Evolutionary conservation across 202 grass and related monocot genomes (phyloP).

Genomic region (Setaria viridis): DNA sequence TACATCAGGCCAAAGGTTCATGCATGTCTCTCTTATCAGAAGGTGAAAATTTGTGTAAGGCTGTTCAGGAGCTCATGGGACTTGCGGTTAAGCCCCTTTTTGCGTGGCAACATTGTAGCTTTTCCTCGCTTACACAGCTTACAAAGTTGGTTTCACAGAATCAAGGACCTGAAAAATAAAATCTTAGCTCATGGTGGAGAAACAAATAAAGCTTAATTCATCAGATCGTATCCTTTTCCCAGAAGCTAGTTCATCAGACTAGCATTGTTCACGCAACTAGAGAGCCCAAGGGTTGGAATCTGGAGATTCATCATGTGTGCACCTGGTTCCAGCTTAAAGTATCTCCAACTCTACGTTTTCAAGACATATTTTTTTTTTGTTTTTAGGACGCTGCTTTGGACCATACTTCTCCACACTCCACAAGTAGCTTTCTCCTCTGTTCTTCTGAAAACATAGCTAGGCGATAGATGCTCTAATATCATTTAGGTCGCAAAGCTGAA

Average conservation of each 20-base stretch:
- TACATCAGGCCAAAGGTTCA: no score
- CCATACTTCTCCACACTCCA: neutral
- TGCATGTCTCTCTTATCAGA: no score
- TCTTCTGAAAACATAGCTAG: neutral
- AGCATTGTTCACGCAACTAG: neutral
- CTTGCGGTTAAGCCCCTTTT: no score
- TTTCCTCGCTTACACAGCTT: no score
- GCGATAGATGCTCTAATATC: neutral
- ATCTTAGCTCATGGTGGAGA: no score
- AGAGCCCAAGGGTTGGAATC: neutral
- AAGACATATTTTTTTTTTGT: neutral
- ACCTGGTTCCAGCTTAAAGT: conserved; percentile 12
- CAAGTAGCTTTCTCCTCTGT: neutral
- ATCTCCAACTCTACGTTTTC: neutral
- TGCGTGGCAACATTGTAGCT: no score
- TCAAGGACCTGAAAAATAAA: neutral
- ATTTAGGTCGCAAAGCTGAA: no score
- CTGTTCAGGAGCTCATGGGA: no score
- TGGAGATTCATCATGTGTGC: neutral
- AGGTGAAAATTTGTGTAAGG: no score
- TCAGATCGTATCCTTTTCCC: neutral
- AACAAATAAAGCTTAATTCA: no score
- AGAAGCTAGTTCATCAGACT: neutral
- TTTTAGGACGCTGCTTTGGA: neutral
- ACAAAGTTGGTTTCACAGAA: no score